A percentile compares a stretch with the other conserved stretches of the same genome.
Conservation (phyloP, 345 rosid genomes). For the Excoecaria agallocha region DNA sequence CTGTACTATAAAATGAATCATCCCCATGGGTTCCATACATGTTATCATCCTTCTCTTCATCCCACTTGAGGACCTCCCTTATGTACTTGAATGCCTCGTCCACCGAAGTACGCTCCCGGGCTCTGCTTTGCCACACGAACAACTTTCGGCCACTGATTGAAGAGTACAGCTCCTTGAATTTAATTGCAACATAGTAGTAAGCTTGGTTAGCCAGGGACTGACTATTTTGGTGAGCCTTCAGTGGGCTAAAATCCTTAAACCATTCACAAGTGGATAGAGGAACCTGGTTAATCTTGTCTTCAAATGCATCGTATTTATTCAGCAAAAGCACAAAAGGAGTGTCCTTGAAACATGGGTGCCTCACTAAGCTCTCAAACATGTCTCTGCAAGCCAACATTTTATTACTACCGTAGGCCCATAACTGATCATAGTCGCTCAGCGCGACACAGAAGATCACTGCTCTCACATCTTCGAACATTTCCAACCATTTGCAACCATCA, state of each 20-base stretch:
- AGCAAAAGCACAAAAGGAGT: slow-evolving; percentile 53
- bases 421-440: slow-evolving; percentile 58
- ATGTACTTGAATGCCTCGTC: slow-evolving; percentile 53
- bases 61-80: slow-evolving; percentile 63
- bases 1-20: slow-evolving; percentile 53
- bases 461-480: slow-evolving; percentile 63
- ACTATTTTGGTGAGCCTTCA: slow-evolving; percentile 36
- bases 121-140: slow-evolving; percentile 48
- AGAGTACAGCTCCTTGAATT: slow-evolving; percentile 52
- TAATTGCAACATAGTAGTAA: slow-evolving; percentile 49
- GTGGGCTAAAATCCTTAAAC: slow-evolving; percentile 51
- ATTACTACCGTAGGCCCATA: slow-evolving; percentile 33
- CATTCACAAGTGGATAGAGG: slow-evolving; percentile 54
- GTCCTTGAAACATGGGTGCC: slow-evolving; percentile 47
- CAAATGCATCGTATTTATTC: slow-evolving; percentile 55
- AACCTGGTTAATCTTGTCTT: slow-evolving; percentile 40
- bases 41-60: slow-evolving; percentile 49
- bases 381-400: slow-evolving; percentile 54
- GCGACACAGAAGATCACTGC: slow-evolving; percentile 57
- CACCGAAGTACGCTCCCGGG: slow-evolving; percentile 35
- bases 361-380: slow-evolving; percentile 47
- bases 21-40: slow-evolving; percentile 35
- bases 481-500: slow-evolving; percentile 62
- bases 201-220: slow-evolving; percentile 57
- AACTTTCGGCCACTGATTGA: slow-evolving; percentile 41